Percentiles rank a stretch among this genome's conserved stretches.
These are phyloP conservation scores for Pseudogymnoascus sp. DNA, from an alignment of 2,329 filamentous ascomycete species.

Conservation along the genomic window DNA sequence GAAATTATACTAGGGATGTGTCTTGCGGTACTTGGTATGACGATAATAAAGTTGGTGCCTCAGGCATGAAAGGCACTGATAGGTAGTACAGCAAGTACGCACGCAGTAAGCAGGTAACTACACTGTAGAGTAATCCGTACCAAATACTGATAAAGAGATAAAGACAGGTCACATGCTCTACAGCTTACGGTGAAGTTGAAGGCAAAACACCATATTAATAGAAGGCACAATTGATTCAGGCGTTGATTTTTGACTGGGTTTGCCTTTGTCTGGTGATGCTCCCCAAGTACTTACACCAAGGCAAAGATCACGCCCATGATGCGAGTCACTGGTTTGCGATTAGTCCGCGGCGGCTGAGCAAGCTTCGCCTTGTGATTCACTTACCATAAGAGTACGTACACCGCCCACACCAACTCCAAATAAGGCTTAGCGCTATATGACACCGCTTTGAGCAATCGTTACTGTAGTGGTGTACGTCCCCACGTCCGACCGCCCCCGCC, in stretches of 20 bases:
- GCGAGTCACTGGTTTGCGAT: slow-evolving; percentile 5
- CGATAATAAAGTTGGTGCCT: not conserved
- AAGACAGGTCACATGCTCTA: not conserved
- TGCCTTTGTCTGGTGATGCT: not conserved
- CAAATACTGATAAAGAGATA: not conserved
- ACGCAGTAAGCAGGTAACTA: not conserved
- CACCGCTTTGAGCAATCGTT: slow-evolving; percentile 6
- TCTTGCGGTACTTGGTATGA: not conserved
- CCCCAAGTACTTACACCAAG: not conserved
- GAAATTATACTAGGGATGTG: not conserved
- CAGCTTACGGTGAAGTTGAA: not conserved
- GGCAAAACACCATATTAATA: not conserved
- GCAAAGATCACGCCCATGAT: not conserved
- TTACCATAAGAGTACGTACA: not conserved
- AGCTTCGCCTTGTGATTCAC: slow-evolving; percentile 8
- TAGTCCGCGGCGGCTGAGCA: slow-evolving; percentile 7
- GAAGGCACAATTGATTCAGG: not conserved
- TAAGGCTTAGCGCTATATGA: not conserved
- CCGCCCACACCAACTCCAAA: not conserved
- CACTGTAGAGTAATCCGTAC: not conserved
- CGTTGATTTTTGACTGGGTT: not conserved
- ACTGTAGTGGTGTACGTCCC: not conserved
- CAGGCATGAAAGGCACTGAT: not conserved
- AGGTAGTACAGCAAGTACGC: not conserved
- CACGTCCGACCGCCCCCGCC: not conserved